Base-by-base conservation (phyloP, 2,329 filamentous ascomycete genomes). In the Fusarium staphyleae region DNA sequence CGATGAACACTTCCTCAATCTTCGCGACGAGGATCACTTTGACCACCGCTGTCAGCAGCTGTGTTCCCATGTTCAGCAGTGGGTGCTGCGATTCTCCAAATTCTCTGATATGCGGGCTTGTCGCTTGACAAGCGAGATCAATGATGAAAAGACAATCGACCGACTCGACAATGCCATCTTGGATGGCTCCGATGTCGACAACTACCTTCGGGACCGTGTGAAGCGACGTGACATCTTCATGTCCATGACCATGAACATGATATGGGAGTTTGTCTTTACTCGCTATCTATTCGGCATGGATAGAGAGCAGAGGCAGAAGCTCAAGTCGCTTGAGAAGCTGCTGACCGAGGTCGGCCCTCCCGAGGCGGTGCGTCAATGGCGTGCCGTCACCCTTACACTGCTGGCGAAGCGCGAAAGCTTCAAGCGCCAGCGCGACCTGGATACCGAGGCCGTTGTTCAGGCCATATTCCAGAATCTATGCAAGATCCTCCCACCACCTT, bases 231-330 rank as follows among this genome's bases (percentile, higher is more conserved):
- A 98, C 72, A 87, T 98, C 52, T 97, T 99, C 81, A 97, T 98
- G 91, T 95, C 92, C 30, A 92, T 99, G 74, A 91, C 93, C 49
- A 98, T 98, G 93, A 95, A 90, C 57, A 97, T 99, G 92, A 87
- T 99, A 44, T 99, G 93, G 93, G 95, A 99, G 74, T 97, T 96
- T 70, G 88, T 99, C 71, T 99, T 99, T 72, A 97, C 93, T 8
- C 87, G 95, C 60, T 99, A 99, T 73, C 86, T 99, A 19, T 99
- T 99, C 72, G 95, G 95, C 67, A 96, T 99, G 91, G 95, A 99
- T 72, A 86, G 93, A 66, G 95, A 98, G 75, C 95, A 99, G 75
- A 87, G 95, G 66, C 93, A 98, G 74, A 98, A 98, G 75, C 87
- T 99, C 72, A 98, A 99, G 78, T 87, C 89, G 28, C 84, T 99